phyloP scores from a whole-genome alignment of 139 green algal genomes.

The Chlorella sp. region DNA sequence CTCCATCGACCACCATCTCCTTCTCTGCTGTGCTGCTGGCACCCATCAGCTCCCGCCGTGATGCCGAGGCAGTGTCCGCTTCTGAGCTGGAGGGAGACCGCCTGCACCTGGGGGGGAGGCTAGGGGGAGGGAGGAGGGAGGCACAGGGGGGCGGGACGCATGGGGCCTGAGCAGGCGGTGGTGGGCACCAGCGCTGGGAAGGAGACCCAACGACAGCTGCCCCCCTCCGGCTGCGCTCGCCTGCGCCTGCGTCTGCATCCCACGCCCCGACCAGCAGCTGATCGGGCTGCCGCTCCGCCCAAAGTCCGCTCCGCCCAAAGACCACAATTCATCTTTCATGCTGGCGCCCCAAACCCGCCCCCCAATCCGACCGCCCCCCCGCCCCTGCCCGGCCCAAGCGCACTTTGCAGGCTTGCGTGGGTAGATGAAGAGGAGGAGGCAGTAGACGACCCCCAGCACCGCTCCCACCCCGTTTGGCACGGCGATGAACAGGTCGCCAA shows the following conservation, averaged over 20 bases:
- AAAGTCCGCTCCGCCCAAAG: too few relatives aligned
- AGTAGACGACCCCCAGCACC: constrained; percentile 19
- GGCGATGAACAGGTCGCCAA: constrained; percentile 65
- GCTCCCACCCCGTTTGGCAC: constrained; percentile 59
- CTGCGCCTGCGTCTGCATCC: too few relatives aligned
- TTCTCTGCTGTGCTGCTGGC: background rate
- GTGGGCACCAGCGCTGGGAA: background rate
- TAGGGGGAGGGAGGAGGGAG: background rate
- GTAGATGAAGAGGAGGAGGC: constrained; percentile 9
- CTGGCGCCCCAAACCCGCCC: background rate
- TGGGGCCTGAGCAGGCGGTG: background rate
- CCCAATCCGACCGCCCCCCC: background rate
- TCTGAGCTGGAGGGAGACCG: constrained; percentile 9
- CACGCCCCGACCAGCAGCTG: too few relatives aligned
- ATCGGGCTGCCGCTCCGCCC: too few relatives aligned
- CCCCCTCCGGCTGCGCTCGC: too few relatives aligned
- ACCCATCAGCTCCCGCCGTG: background rate
- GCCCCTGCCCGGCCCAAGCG: background rate
- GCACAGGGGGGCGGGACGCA: background rate
- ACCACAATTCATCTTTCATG: too few relatives aligned
- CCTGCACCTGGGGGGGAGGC: background rate
- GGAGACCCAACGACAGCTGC: background rate
- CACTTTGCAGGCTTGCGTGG: constrained; percentile 3
- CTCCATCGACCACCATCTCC: background rate
- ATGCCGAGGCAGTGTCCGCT: background rate